A percentile compares a stretch with the other conserved stretches of the same genome.
phyloP scores from a whole-genome alignment of 163 green algal species.

The Botryococcus braunii region DNA sequence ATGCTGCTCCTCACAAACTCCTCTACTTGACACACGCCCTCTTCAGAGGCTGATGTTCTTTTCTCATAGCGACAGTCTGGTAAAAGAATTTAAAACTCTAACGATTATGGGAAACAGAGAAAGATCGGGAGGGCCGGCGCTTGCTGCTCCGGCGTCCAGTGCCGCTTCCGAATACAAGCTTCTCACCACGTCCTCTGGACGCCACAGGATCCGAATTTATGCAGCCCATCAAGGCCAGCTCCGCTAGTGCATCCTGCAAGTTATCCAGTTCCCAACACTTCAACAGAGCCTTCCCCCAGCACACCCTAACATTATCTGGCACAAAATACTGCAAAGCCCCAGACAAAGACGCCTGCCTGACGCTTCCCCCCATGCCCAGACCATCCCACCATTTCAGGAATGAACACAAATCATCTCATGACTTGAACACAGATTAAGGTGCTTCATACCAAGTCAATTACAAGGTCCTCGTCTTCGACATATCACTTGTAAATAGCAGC shows the following conservation, averaged over 20 bases:
- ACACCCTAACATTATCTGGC: neutral
- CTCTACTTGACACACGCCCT: too few relatives aligned
- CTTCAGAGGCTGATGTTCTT: too few relatives aligned
- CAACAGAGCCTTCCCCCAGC: too few relatives aligned
- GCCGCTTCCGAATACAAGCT: conserved; percentile 6
- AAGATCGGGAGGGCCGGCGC: too few relatives aligned
- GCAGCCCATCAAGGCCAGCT: conserved; percentile 31
- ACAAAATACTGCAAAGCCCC: neutral
- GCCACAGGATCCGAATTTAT: conserved; percentile 2
- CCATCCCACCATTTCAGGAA: neutral
- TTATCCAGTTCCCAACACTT: too few relatives aligned
- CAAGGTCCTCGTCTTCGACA: neutral
- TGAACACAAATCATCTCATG: neutral
- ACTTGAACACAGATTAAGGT: neutral
- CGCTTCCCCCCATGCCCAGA: neutral
- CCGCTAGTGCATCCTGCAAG: conserved; percentile 25
- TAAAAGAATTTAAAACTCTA: too few relatives aligned
- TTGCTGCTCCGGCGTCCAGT: conserved; percentile 3
- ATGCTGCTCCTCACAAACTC: too few relatives aligned
- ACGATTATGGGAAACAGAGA: too few relatives aligned
- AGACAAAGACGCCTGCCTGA: neutral
- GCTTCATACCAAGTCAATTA: neutral
- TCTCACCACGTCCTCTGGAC: neutral
- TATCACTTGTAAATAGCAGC: neutral
- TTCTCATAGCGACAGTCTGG: too few relatives aligned